A percentile compares a stretch with the other conserved stretches of the same genome.
Evolutionary conservation across 768 basidiomycete genomes (phyloP).

Genomic region (Amanita pallidorosea): DNA sequence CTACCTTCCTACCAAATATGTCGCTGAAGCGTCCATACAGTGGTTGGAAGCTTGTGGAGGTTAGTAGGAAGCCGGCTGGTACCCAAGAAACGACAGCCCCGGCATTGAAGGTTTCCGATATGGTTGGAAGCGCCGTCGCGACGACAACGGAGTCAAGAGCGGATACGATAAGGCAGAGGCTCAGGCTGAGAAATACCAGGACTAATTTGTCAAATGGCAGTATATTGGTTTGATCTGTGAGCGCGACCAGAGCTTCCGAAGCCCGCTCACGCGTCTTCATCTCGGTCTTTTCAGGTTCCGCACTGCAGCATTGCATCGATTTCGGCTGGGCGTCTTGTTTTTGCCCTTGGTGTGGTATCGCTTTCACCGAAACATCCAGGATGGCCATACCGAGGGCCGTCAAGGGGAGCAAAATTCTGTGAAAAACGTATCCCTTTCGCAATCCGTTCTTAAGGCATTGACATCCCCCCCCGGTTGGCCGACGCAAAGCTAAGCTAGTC

Average conservation of each 20-base stretch:
- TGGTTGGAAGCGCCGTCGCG: conserved; percentile 64
- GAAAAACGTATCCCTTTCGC: neutral
- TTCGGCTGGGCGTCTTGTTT: neutral
- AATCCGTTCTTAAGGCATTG: neutral
- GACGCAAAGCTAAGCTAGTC: conserved; percentile 1
- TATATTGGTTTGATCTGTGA: conserved; percentile 73
- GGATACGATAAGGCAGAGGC: conserved; percentile 50
- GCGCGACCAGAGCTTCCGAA: neutral
- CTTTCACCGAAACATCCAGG: neutral
- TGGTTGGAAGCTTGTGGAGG: conserved; percentile 54
- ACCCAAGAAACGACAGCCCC: conserved; percentile 61
- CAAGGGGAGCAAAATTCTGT: neutral
- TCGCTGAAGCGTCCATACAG: conserved; percentile 54
- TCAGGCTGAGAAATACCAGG: conserved; percentile 49
- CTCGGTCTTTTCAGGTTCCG: neutral
- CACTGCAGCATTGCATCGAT: neutral
- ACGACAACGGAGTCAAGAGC: conserved; percentile 65
- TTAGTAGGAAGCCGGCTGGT: conserved; percentile 61
- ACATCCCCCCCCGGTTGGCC: neutral
- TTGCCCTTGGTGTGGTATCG: neutral
- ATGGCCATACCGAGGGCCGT: neutral
- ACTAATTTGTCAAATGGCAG: conserved; percentile 56
- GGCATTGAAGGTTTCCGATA: conserved; percentile 55
- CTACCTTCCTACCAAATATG: conserved; percentile 56
- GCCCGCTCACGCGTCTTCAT: neutral